phyloP scores from a whole-genome alignment of 2,329 filamentous ascomycete genomes.

The Graphilbum sp. region DNA sequence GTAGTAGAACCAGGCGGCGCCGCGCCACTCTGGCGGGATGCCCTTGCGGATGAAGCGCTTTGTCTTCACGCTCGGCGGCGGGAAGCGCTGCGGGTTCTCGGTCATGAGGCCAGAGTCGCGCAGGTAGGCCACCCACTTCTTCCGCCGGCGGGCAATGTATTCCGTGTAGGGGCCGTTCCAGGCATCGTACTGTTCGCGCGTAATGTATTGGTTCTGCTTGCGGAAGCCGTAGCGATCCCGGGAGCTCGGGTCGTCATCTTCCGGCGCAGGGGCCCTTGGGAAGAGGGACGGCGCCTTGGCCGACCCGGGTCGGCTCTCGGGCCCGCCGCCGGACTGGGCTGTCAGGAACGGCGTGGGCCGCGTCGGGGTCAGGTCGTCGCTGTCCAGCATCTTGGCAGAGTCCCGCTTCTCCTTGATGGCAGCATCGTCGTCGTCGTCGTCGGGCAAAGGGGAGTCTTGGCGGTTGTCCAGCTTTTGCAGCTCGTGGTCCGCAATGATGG shows the following conservation, averaged over 20 bases:
- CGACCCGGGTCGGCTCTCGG: constrained; percentile 5
- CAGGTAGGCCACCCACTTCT: constrained; percentile 70
- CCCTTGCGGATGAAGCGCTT: constrained; percentile 88
- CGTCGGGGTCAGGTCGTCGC: constrained; percentile 8
- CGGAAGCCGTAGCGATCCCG: constrained; percentile 87
- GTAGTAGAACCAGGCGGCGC: constrained; percentile 96
- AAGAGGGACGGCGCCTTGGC: constrained; percentile 5
- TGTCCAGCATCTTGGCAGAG: constrained; percentile 31
- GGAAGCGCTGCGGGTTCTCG: constrained; percentile 59
- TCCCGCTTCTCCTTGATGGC: constrained; percentile 30
- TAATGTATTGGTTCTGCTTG: constrained; percentile 69
- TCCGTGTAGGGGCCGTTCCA: constrained; percentile 65
- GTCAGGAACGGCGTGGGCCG: neutral
- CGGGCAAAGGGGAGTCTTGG: too few species aligned
- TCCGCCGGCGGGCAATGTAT: constrained; percentile 56
- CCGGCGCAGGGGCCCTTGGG: constrained; percentile 14
- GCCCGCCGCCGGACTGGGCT: neutral
- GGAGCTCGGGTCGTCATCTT: constrained; percentile 29
- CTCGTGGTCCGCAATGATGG: neutral
- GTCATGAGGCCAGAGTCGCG: constrained; percentile 60
- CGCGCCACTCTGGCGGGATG: constrained; percentile 83
- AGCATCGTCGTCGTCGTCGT: constrained; percentile 1
- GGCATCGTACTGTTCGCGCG: constrained; percentile 57
- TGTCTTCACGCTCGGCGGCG: constrained; percentile 62
- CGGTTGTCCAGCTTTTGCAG: neutral